Evolutionary conservation across 2,329 filamentous ascomycete species (phyloP).

Genomic region (Colletotrichum sp.): DNA sequence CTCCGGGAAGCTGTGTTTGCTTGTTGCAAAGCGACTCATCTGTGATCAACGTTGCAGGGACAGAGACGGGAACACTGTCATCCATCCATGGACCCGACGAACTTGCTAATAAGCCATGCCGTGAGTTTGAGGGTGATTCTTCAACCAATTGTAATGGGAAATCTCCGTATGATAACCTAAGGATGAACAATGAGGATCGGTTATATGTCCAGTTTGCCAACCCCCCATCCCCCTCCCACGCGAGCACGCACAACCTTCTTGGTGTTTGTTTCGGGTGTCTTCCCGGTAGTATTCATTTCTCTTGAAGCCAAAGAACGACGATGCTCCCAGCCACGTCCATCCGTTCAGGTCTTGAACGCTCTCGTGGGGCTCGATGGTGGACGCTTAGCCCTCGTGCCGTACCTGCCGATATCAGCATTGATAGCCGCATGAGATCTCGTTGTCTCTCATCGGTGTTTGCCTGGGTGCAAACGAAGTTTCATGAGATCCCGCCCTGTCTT

Average conservation of each 20-base stretch:
- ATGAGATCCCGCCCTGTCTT: fast-evolving
- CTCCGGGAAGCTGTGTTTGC: not conserved
- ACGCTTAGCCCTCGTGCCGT: fast-evolving
- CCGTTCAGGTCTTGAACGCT: fast-evolving
- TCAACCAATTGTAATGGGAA: not conserved
- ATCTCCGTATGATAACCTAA: not conserved
- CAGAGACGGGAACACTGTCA: not conserved
- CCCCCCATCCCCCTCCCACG: no score
- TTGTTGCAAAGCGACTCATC: not conserved
- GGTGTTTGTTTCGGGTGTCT: not conserved
- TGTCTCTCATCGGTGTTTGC: not conserved
- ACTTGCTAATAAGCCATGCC: not conserved
- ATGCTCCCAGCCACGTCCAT: no score
- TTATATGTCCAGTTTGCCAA: not conserved
- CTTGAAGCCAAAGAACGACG: not conserved
- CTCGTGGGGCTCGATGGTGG: fast-evolving
- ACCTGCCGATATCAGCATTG: fast-evolving
- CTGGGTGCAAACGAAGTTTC: fast-evolving
- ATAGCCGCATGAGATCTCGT: not conserved
- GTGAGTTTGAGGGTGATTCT: not conserved
- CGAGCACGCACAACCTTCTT: not conserved
- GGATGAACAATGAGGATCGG: not conserved
- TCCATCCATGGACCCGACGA: not conserved
- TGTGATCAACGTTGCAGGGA: not conserved
- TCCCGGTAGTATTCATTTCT: not conserved